A percentile compares a stretch with the other conserved stretches of the same genome.
Conservation (phyloP, 2,329 filamentous ascomycete species). For the Colletotrichum aenigma region DNA sequence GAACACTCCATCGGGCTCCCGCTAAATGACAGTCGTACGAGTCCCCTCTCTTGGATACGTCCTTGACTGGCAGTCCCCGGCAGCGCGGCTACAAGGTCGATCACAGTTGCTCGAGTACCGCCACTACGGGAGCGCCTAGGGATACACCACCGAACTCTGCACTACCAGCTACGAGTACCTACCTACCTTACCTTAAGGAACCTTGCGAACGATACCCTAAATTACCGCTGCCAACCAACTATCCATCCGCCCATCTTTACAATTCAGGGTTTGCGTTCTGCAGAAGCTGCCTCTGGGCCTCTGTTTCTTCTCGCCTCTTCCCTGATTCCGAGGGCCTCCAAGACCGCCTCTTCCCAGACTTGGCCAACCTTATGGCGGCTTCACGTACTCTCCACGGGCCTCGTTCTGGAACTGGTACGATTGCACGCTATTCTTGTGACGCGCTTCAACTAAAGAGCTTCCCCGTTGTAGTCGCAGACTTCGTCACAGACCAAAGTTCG, state of each 20-base stretch:
- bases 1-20: not conserved
- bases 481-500: conserved; percentile 18
- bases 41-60: conserved; percentile 4
- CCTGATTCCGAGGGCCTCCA: not conserved
- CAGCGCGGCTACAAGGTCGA: conserved; percentile 17
- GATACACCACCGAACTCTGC: not conserved
- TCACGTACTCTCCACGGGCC: not conserved
- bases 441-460: not conserved
- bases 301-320: not conserved
- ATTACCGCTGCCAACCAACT: conserved; percentile 7
- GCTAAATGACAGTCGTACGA: conserved; percentile 20
- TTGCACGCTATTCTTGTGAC: conserved; percentile 15
- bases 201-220: conserved; percentile 1
- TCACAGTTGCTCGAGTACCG: conserved; percentile 9
- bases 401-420: not conserved
- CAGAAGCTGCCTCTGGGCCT: not conserved
- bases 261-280: not conserved
- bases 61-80: conserved; percentile 14
- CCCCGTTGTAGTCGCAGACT: conserved; percentile 10
- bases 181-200: not conserved
- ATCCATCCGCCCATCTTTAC: not conserved
- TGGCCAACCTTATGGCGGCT: not conserved
- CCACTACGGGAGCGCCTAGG: conserved; percentile 12
- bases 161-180: not conserved
- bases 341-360: not conserved